Evolutionary conservation across 306 rosid species (phyloP), one percentile per base, ranked within the genome.

Genomic region (Abrus pulchellus): DNA sequence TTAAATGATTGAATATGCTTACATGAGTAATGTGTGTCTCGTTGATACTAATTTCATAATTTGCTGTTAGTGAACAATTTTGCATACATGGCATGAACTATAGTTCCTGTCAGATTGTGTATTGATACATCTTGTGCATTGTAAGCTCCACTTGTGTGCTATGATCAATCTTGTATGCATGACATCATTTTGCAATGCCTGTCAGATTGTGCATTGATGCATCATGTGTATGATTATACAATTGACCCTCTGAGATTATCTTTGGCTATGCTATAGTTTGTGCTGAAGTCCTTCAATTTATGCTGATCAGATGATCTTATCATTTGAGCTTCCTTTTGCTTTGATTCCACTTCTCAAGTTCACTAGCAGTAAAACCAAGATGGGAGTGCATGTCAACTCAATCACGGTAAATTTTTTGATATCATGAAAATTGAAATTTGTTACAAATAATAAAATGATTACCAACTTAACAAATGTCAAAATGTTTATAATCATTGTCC

Each of bases 301-400:
- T 86, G 71, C 72, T 69, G 72, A 68, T 71, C 89, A 93, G 98
- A 91, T 93, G 98, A 93, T 93, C 73, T 80, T 93, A 78, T 93
- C 98, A 48, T 93, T 93, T 83, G 98, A 87, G 85, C 94, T 93
- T 53, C 97, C 97, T 43, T 93, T 93, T 38, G 97, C 97, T 81
- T 85, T 93, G 62, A 74, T 93, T 78, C 97, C 97, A 6, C 98
- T 93, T 68, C 91, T 93, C 82, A 93, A 93, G 83, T 93, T 93
- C 85, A 93, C 93, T 27, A 91, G 97, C 85, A 80, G 94, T 76
- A 68, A 87, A 84, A 82, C 85, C 80, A 93, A 91, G 94, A 93
- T 93, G 98, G 98, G 98, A 11, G 40, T 33, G 5, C 50, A 88
- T 53, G 98, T 72, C 80, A 93, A 93, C 88, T 88, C 94, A 4